Base-by-base conservation (phyloP, 345 rosid species). In the Noccaea bulbosa region DNA sequence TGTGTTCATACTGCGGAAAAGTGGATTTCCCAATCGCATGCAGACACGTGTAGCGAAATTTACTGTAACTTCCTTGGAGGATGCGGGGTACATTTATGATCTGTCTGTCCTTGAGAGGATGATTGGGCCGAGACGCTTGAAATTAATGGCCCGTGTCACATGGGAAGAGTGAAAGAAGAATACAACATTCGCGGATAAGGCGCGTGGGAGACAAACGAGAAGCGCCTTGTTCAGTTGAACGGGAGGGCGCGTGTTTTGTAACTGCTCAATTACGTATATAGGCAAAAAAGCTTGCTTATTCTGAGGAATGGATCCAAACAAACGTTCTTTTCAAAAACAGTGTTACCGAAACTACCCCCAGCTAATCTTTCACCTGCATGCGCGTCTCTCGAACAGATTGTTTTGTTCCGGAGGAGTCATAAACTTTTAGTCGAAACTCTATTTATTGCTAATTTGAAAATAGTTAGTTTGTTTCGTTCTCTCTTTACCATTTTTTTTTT, bases 61-160 rank as follows among this genome's bases (percentile, higher is more conserved):
- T 11, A 17, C 15, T 34, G 61, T 57, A 20, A 11, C 35, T 37
- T 41, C 62, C 45, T 57, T 17, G 45, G 62, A 57, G 17, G 17
- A 4, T 10, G 62, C 37, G 45, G 62, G 15, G 7, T 17, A 37
- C 44, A 16, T 35, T 35, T 56, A 56, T 56, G 14, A 56, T 35
- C 62, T 57, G 46, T 57, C 62, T 17, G 62, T 12, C 44, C 46
- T 38, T 4, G 11, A 57, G 11, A 57, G 45, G 62, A 57, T 17
- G 62, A 57, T 57, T 59, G 64, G 64, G 64, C 64, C 64, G 22
- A 24, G 64, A 39, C 27, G 48, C 64, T 60, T 35, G 22, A 40
- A 40, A 59, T 39, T 22, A 59, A 39, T 40, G 64, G 65, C 7
- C 65, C 35, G 65, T 49, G 16, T 47, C 69, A 50, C 59, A 65